Evolutionary conservation across 2,329 filamentous ascomycete species (phyloP), one percentile per base, ranked within the genome.

Genomic region (Metarhizium humberi): DNA sequence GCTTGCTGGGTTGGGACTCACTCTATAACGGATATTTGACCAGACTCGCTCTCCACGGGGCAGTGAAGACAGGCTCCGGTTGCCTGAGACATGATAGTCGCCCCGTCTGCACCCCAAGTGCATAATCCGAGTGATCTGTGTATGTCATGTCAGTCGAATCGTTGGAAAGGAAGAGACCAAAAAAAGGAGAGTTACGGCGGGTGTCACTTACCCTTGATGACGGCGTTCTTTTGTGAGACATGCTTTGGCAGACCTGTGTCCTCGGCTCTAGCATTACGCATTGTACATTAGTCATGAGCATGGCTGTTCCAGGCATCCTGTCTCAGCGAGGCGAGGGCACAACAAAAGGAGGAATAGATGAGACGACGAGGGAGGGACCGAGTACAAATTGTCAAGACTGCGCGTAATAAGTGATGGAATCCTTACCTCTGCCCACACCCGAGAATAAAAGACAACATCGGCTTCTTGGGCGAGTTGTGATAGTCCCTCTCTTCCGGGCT

Each of bases 361-460:
- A 48, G 16, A 18, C n/a, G 13, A 7, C 20, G 18, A 48, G 20
- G 25, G 20, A 10, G 7, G 25, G 25, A 13, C 25, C 10, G 20
- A 30, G 20, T 13, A 14, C 16, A 45, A 18, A 10, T 16, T 45
- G 42, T 16, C n/a, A 45, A 20, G 45, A 30, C 18, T 48, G 11
- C 8, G 5, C 6, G 43, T 7, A 29, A 13, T 6, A 7, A 25
- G n/a, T 20, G 10, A 46, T 20, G 43, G 7, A 25, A 25, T 25
- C 11, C 68, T 69, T 69, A 86, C 85, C 73, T 85, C 78, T 57
- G 86, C 86, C 86, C 87, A 90, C 52, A 75, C 76, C 62, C 78
- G 80, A 13, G 86, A 88, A 69, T 86, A 90, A 66, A 90, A 88
- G n/a, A 90, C 80, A 18, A 88, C 78, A 63, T 90, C 83, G 29